These are phyloP conservation scores for Cytospora piceae DNA, from an alignment of 2,329 filamentous ascomycete genomes.

Conservation along the genomic window DNA sequence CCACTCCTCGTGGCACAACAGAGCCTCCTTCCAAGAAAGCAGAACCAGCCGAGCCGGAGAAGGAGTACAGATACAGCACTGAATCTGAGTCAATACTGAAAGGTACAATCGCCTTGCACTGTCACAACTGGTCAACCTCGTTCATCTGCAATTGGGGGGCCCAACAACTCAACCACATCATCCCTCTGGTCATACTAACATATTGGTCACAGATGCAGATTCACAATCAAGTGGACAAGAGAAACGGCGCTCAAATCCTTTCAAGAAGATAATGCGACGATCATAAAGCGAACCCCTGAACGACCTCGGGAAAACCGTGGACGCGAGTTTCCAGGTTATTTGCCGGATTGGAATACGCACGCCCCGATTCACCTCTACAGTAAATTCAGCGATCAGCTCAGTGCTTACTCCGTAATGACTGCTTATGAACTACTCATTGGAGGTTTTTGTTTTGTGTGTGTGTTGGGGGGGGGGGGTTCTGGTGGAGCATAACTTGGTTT, in stretches of 20 bases:
- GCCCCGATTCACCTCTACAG: too few species aligned
- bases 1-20: not conserved
- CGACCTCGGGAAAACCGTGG: not conserved
- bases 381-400: too few species aligned
- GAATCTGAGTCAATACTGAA: slow-evolving; percentile 22
- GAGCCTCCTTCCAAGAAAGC: not conserved
- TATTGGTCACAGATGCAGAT: not conserved
- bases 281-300: not conserved
- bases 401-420: too few species aligned
- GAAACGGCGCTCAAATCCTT: not conserved
- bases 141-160: not conserved
- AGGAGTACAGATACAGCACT: slow-evolving; percentile 21
- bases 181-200: not conserved
- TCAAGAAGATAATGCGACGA: slow-evolving; percentile 14
- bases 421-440: too few species aligned
- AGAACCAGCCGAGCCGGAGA: not conserved
- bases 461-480: too few species aligned
- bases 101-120: not conserved
- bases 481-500: too few species aligned
- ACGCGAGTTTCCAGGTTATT: too few species aligned
- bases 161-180: not conserved
- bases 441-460: too few species aligned
- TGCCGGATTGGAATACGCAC: too few species aligned
- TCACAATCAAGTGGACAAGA: not conserved
- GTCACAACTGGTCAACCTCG: too few species aligned